Conservation (phyloP, 352 stramenopile species). For the Phytophthora constricta region DNA sequence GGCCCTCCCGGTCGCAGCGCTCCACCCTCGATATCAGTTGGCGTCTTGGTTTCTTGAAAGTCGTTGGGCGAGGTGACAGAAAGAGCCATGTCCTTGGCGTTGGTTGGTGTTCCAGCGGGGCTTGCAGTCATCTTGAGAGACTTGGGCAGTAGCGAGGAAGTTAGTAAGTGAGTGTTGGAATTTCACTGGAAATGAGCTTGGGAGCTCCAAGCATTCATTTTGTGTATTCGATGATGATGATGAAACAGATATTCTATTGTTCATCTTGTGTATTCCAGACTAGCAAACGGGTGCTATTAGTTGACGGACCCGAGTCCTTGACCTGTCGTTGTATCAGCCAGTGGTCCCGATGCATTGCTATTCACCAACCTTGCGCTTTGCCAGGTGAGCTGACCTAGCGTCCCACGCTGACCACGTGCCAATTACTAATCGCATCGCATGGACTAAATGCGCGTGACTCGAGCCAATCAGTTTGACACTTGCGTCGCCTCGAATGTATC, state of each 20-base stretch:
- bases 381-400: conserved; percentile 22
- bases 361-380: conserved; percentile 35
- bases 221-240: too few relatives aligned
- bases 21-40: conserved; percentile 39
- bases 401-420: conserved; percentile 36
- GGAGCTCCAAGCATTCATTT: background rate
- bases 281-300: conserved; percentile 3
- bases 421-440: conserved; percentile 36
- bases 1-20: conserved; percentile 43
- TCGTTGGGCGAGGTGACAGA: conserved; percentile 20
- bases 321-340: conserved; percentile 21
- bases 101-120: conserved; percentile 4
- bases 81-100: conserved; percentile 14
- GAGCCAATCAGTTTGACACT: conserved; percentile 30
- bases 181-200: background rate
- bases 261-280: too few relatives aligned
- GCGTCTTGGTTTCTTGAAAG: conserved; percentile 44
- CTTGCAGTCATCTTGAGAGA: conserved; percentile 14
- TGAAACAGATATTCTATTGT: too few relatives aligned
- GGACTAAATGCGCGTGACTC: conserved; percentile 34
- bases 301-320: background rate
- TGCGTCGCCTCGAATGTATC: conserved; percentile 15
- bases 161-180: conserved; percentile 22
- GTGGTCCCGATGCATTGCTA: conserved; percentile 35
- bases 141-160: conserved; percentile 14